Evolutionary conservation across 2,329 filamentous ascomycete species (phyloP).

Genomic region (Diplodia scrobiculata): DNA sequence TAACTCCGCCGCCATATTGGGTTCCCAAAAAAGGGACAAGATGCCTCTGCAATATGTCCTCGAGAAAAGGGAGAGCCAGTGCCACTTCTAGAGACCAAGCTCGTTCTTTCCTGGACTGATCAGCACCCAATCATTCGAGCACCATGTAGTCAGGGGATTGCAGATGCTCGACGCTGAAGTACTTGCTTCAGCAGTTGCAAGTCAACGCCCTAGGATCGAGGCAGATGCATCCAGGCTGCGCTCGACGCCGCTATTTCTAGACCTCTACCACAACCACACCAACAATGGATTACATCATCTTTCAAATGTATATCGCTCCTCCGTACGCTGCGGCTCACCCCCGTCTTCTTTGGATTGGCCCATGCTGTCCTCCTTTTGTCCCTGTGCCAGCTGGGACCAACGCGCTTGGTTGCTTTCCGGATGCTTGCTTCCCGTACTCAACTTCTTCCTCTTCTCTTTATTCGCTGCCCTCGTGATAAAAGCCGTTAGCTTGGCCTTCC

Average conservation of each 20-base stretch:
- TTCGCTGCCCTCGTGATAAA: neutral
- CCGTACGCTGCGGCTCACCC: neutral
- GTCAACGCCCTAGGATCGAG: too few species aligned
- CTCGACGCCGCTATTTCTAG: neutral
- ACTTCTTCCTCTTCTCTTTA: neutral
- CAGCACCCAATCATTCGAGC: neutral
- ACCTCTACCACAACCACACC: neutral
- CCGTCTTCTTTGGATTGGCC: neutral
- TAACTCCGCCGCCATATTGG: constrained; percentile 19
- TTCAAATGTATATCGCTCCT: neutral
- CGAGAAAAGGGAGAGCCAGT: neutral
- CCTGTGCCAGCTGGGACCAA: neutral
- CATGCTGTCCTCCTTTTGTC: neutral
- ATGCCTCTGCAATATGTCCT: neutral
- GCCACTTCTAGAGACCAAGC: neutral
- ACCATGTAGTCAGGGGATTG: neutral
- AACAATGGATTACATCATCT: neutral
- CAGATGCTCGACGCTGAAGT: neutral
- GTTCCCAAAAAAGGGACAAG: neutral
- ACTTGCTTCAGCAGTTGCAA: neutral
- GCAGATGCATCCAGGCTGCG: too few species aligned
- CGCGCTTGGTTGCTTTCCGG: too few species aligned
- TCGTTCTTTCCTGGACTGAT: neutral
- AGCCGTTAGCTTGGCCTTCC: constrained; percentile 5
- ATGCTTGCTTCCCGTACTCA: neutral